Evolutionary conservation across 192 early-diverging fungal species (phyloP), one percentile per base, ranked within the genome.

Genomic region (Podila epicladia): DNA sequence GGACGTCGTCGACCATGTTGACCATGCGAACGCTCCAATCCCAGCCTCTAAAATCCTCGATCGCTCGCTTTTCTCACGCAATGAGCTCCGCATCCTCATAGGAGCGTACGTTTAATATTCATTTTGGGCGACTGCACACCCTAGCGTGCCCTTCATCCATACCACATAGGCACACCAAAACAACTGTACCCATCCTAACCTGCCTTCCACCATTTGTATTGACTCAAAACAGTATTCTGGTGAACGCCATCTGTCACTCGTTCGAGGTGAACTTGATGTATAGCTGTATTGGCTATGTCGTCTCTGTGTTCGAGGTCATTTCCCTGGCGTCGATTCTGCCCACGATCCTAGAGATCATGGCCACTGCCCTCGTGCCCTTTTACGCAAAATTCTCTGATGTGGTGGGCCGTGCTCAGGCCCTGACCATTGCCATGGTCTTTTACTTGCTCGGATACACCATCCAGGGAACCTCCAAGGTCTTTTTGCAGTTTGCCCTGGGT

Each of bases 371-470:
- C 3, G 72, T 73, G 5, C 72, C 72, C 0, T 73, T 73, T 37
- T 73, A 66, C 37, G 65, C 48, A 24, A 73, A 73, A 22, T 22
- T 73, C n/a, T 73, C 72, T 1, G 72, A 73, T 32, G 72, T 73
- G 1, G 45, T 65, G 19, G 72, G 72, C 19, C 72, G 72, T 35
- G 53, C 64, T 0, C 45, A 66, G 51, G 32, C 72, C 31, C 22
- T 73, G 29, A 50, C 72, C 4, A 64, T 49, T 26, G 63, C 72
- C 19, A 59, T 60, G 33, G 1, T 66, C 33, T 29, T 66, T 48
- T 73, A 73, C 37, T 35, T 73, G 53, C 24, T 73, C 17, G 72
- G 72, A 6, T 60, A 55, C 28, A 9, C 32, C 19, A 59, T 73
- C 22, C 57, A 73, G 24, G 72, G 72, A 11, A 48, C 64, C 11